These are phyloP conservation scores for Lathyrus oleraceus DNA, from an alignment of 306 rosid species.

Conservation along the genomic window DNA sequence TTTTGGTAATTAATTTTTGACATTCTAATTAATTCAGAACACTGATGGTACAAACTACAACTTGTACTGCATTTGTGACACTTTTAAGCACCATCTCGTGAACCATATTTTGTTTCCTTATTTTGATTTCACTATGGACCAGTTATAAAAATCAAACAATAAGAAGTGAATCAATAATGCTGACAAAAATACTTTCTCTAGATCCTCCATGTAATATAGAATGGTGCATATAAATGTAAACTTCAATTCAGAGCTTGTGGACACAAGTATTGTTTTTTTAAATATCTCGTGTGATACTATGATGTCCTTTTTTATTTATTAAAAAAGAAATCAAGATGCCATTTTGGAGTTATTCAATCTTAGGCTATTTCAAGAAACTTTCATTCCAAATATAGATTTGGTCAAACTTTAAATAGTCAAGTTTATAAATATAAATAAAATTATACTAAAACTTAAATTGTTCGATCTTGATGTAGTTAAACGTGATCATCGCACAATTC, in stretches of 20 bases:
- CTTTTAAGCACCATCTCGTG: conserved; percentile 1
- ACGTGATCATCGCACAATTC: not conserved
- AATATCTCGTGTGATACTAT: not conserved
- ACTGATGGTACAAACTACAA: not conserved
- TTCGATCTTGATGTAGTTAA: no score
- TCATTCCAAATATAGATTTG: not conserved
- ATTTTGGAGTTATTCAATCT: conserved; percentile 14
- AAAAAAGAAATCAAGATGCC: not conserved
- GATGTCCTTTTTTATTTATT: not conserved
- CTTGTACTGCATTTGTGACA: not conserved
- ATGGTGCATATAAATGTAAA: not conserved
- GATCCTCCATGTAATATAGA: conserved; percentile 4
- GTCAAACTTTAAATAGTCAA: not conserved
- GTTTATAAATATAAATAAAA: no score
- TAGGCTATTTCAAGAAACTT: not conserved
- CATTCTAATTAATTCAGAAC: not conserved
- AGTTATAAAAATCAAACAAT: not conserved
- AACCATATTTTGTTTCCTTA: not conserved
- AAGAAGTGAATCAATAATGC: not conserved
- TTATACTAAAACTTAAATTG: no score
- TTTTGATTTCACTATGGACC: not conserved
- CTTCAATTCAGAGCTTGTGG: not conserved
- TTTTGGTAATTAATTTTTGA: not conserved
- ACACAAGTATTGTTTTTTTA: not conserved
- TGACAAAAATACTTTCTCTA: not conserved